Base-by-base conservation (phyloP, 2,329 filamentous ascomycete species). In the Periglandula ipomoeae region DNA sequence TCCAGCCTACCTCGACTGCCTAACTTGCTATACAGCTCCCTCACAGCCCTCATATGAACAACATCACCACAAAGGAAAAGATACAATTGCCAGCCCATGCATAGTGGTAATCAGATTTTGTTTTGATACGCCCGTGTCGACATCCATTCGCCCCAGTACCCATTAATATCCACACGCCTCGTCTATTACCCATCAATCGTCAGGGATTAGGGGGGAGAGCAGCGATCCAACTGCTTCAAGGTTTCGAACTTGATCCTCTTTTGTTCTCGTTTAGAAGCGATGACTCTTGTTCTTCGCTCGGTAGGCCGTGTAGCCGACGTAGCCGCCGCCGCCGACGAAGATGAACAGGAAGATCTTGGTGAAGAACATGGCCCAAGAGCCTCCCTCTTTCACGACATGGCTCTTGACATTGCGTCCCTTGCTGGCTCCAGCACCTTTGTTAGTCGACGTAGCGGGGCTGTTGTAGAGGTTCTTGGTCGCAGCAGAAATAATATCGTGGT, bases 401-500 rank as follows among this genome's bases (percentile, higher is more conserved):
- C 52, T 57, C 45, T 54, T 66, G 49, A 58, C 59, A 56, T 69
- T 59, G 48, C 50, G 50, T 44, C 52, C 70, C 52, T 63, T 65
- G 58, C 72, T 68, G 55, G 57, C 52, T 49, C 60, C 60, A 50
- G 63, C 65, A 49, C 68, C 61, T 55, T 53, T 52, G 61, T 69
- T 50, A 65, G 65, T 49, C 19, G 54, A 22, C 22, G 39, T 44
- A 44, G 22, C 79, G 59, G 72, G 71, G 24, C 70, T 69, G 50
- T 78, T 82, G 72, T 97, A 97, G 53, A 98, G 73, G 68, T 96
- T 98, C 74, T 85, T 86, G 50, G 91, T 84, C 55, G 82, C 75
- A 59, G 98, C 79, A 45, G 82, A 85, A 64, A 97, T 82, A 67
- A 98, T 94, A 70, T 98, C 93, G 75, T 96, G 91, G 75, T 95